Base-by-base conservation (phyloP, 73 alveolate species). In the Urostyla sp. region DNA sequence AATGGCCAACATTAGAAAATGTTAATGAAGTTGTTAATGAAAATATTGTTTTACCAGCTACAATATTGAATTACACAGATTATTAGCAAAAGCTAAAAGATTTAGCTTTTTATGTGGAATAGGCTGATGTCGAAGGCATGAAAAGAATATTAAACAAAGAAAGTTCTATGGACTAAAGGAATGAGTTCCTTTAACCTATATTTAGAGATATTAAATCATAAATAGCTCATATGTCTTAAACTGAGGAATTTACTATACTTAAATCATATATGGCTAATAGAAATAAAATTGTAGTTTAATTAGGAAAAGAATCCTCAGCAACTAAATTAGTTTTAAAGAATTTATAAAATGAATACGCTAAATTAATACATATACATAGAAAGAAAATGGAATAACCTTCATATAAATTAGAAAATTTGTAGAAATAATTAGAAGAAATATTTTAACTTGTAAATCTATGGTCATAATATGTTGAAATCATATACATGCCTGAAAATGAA, bases 401-500 rank as follows among this genome's bases (percentile, higher is more conserved):
- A 6, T 20, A 46, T 67, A 66, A 20, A 43, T 43, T 80, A 3
- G 51, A 66, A 51, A 50, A 54, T 15, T n/a, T 80, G n/a, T 46
- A 80, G 35, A 66, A 44, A 27, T 66, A 72, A 46, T 21, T 80
- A 30, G 69, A 75, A 24, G 74, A 75, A 27, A 23, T 80, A 40
- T 67, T 80, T 77, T 36, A 67, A 13, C 80, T 80, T 2, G 16
- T 80, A 0, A 32, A 26, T 30, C 60, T 49, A 16, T 80, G 90
- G 90, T 18, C 75, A 24, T 32, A 80, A 34, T 80, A 80, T 54
- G 77, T 54, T 18, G 84, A 80, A 1, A 37, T 80, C 23, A 67
- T 80, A 53, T 80, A 80, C 67, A 38, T 50, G 67, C 84, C 90
- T 1, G 90, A 80, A 66, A 20, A 30, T 24, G 87, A 75, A 50